Evolutionary conservation across 2,329 filamentous ascomycete genomes (phyloP).

Genomic region (Thermochaetoides dissita): DNA sequence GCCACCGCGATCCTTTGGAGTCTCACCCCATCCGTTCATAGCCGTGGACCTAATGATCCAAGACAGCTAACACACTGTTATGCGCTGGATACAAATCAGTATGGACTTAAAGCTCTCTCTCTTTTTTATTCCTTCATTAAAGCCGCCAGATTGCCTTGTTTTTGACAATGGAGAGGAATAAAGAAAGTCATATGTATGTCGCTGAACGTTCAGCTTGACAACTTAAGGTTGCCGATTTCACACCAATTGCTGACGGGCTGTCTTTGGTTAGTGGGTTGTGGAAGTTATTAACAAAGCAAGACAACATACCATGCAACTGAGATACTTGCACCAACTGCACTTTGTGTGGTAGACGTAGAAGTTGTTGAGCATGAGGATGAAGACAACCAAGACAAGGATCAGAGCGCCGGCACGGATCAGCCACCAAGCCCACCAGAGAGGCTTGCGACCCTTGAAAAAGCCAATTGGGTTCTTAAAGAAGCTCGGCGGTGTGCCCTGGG

Average conservation of each 20-base stretch:
- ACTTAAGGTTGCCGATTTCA: slow-evolving; percentile 25
- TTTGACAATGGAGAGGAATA: too few relatives aligned
- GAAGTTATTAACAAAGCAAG: slow-evolving; percentile 11
- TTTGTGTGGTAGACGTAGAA: slow-evolving; percentile 69
- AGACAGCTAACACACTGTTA: too few relatives aligned
- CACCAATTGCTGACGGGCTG: slow-evolving; percentile 59
- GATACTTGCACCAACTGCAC: slow-evolving; percentile 87
- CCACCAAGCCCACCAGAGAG: slow-evolving; percentile 98
- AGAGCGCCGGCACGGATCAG: slow-evolving; percentile 65
- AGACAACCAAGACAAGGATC: slow-evolving; percentile 67
- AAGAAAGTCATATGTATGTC: too few relatives aligned
- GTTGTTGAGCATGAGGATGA: slow-evolving; percentile 76
- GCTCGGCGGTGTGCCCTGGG: slow-evolving; percentile 32
- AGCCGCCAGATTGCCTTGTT: background rate
- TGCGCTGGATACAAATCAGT: too few relatives aligned
- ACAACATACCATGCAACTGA: slow-evolving; percentile 75
- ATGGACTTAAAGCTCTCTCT: background rate
- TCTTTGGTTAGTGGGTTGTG: background rate
- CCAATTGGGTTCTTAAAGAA: slow-evolving; percentile 51
- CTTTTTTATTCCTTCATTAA: background rate
- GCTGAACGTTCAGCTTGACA: too few relatives aligned
- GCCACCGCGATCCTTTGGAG: too few relatives aligned
- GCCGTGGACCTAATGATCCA: too few relatives aligned
- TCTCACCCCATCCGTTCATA: too few relatives aligned
- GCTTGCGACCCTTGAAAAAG: slow-evolving; percentile 87